These are phyloP conservation scores for Xenosphaeropsis pyriputrescens DNA, from an alignment of 2,329 filamentous ascomycete genomes.

Conservation along the genomic window DNA sequence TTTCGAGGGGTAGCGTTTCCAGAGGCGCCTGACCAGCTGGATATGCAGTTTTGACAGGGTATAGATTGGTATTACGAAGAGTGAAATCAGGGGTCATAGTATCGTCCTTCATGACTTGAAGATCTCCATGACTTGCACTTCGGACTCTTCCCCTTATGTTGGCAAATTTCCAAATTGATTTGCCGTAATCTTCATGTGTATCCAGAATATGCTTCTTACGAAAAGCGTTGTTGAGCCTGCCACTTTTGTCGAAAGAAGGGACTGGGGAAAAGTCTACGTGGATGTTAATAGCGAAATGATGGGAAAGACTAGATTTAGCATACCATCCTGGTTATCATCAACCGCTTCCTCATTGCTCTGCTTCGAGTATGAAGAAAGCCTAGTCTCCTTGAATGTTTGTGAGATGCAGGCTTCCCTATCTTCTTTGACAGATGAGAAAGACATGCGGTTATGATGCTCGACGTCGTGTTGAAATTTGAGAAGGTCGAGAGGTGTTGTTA, in stretches of 20 bases:
- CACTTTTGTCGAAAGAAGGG: constrained; percentile 30
- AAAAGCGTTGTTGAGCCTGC: no score
- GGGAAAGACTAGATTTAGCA: constrained; percentile 9
- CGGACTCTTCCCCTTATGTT: constrained; percentile 26
- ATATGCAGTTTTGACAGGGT: constrained; percentile 14
- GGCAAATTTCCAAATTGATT: no score
- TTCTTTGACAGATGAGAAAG: constrained; percentile 4
- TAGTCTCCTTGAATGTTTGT: constrained; percentile 48
- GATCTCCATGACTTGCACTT: constrained; percentile 46
- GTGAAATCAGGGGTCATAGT: neutral
- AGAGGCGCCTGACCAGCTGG: constrained; percentile 37
- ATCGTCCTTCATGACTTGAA: constrained; percentile 22
- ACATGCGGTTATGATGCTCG: constrained; percentile 1
- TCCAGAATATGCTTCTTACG: no score
- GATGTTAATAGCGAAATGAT: constrained; percentile 39
- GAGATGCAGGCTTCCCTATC: constrained; percentile 20
- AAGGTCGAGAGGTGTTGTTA: neutral
- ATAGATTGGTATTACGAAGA: constrained; percentile 5
- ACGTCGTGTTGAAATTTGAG: neutral
- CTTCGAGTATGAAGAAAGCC: constrained; percentile 40
- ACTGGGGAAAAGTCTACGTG: constrained; percentile 51
- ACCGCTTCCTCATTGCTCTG: constrained; percentile 32
- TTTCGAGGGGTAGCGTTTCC: constrained; percentile 54
- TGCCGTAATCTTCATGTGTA: no score
- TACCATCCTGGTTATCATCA: constrained; percentile 12